Evolutionary conservation across 179 eudicot genomes (phyloP).

Genomic region (Pouteria campechiana): DNA sequence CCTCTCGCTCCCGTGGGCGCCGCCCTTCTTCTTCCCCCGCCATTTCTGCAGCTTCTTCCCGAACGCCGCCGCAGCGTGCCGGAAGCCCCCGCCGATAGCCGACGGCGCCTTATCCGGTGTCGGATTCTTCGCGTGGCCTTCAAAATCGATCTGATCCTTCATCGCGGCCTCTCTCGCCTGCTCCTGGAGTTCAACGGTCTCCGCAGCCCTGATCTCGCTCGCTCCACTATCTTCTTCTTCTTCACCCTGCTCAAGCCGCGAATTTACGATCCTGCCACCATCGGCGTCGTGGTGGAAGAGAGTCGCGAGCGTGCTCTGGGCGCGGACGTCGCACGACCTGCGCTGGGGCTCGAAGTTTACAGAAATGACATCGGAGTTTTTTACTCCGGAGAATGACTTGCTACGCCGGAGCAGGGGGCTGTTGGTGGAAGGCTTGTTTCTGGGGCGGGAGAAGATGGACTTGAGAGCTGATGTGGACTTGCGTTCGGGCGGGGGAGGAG

Average conservation of each 20-base stretch:
- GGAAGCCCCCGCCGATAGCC: slow-evolving; percentile 48
- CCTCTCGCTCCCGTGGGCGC: not conserved
- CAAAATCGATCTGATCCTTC: slow-evolving; percentile 83
- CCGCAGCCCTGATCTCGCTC: slow-evolving; percentile 5
- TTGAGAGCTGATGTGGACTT: not conserved
- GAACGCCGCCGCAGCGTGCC: slow-evolving; percentile 64
- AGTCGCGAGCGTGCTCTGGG: slow-evolving; percentile 25
- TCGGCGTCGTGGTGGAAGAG: slow-evolving; percentile 33
- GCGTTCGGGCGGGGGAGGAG: slow-evolving; percentile 5
- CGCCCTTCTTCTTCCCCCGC: slow-evolving; percentile 38
- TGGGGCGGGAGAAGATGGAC: not conserved
- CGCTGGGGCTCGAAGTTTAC: slow-evolving; percentile 35
- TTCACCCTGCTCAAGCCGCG: slow-evolving; percentile 6
- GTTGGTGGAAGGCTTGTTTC: slow-evolving; percentile 1
- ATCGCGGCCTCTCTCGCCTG: slow-evolving; percentile 30
- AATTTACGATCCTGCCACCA: not conserved
- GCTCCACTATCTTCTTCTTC: slow-evolving; percentile 33
- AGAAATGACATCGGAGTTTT: slow-evolving; percentile 16
- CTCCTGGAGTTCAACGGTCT: slow-evolving; percentile 6
- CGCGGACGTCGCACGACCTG: slow-evolving; percentile 60
- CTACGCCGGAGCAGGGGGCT: slow-evolving; percentile 43
- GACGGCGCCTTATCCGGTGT: slow-evolving; percentile 20
- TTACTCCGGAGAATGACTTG: slow-evolving; percentile 37
- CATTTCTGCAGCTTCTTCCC: slow-evolving; percentile 63
- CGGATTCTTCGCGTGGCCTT: slow-evolving; percentile 19